phyloP scores from a whole-genome alignment of 225 moss, liverwort and hornwort genomes.

The Marchantia polymorpha region DNA sequence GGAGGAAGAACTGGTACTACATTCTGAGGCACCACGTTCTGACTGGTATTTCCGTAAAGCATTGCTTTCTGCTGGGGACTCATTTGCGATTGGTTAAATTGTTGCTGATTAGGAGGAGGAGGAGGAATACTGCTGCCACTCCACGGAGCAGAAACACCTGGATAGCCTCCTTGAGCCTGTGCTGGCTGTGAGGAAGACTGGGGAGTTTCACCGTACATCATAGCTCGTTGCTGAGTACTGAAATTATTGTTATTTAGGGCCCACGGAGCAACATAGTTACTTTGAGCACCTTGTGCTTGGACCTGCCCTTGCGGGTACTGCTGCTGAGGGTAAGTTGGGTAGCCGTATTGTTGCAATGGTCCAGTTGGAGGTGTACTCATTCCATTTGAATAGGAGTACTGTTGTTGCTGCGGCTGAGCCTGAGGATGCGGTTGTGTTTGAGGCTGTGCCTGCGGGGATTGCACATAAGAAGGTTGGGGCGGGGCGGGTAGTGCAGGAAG shows the following conservation, averaged over 20 bases:
- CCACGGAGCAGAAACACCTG: constrained; percentile 40
- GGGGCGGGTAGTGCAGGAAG: constrained; percentile 40
- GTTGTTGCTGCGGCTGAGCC: constrained; percentile 24
- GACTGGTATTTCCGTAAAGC: constrained; percentile 39
- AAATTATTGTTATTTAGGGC: constrained; percentile 26
- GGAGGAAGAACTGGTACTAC: constrained; percentile 48
- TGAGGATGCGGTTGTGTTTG: constrained; percentile 23
- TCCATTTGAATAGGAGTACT: constrained; percentile 29
- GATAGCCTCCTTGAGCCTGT: constrained; percentile 37
- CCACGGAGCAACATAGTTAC: constrained; percentile 47
- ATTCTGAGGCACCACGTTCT: constrained; percentile 37
- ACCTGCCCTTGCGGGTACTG: constrained; percentile 39
- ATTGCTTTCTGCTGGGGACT: constrained; percentile 61
- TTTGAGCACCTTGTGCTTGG: constrained; percentile 36
- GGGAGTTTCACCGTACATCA: constrained; percentile 52
- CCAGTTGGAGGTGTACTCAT: constrained; percentile 19
- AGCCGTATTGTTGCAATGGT: constrained; percentile 40
- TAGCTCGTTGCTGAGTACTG: constrained; percentile 34
- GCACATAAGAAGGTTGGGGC: constrained; percentile 28
- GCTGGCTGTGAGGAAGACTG: constrained; percentile 47
- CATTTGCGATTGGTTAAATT: constrained; percentile 51
- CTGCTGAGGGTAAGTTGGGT: constrained; percentile 37
- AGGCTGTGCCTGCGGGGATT: constrained; percentile 12
- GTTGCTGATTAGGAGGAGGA: constrained; percentile 44
- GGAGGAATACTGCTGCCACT: constrained; percentile 29